Evolutionary conservation across 1,284 basidiomycete genomes (phyloP).

Genomic region (Trametes polyzona): DNA sequence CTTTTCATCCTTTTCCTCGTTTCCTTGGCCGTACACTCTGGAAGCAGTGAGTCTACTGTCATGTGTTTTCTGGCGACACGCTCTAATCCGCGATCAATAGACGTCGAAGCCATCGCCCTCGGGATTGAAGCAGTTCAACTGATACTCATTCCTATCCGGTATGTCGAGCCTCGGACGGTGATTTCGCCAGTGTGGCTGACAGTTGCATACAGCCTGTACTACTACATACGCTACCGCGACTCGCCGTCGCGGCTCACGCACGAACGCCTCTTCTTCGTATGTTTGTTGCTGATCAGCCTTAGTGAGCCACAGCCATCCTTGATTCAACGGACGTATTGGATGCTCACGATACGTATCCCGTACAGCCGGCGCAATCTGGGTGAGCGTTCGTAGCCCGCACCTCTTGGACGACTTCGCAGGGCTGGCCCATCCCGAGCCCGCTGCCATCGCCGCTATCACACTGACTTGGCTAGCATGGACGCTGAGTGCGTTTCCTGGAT

Average conservation of each 20-base stretch:
- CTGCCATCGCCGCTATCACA: constrained; percentile 13
- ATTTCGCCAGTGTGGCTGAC: not conserved
- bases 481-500: constrained; percentile 3
- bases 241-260: constrained; percentile 4
- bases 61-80: not conserved
- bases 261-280: constrained; percentile 16
- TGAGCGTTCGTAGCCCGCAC: constrained; percentile 7
- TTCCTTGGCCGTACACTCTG: constrained; percentile 11
- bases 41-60: constrained; percentile 11
- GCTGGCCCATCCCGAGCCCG: constrained; percentile 12
- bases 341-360: not conserved
- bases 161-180: too few relatives aligned
- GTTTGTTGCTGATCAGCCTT: constrained; percentile 10
- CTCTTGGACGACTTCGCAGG: constrained; percentile 16
- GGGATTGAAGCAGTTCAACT: constrained; percentile 14
- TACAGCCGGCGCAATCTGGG: constrained; percentile 6
- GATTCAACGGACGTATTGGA: not conserved
- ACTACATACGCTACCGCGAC: constrained; percentile 11
- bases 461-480: constrained; percentile 19
- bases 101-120: constrained; percentile 16
- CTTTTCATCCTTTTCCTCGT: constrained; percentile 14
- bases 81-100: not conserved
- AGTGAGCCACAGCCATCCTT: not conserved
- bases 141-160: constrained; percentile 14
- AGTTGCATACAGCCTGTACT: constrained; percentile 1